Evolutionary conservation across 257 asterid species (phyloP).

Genomic region (Echium plantagineum): DNA sequence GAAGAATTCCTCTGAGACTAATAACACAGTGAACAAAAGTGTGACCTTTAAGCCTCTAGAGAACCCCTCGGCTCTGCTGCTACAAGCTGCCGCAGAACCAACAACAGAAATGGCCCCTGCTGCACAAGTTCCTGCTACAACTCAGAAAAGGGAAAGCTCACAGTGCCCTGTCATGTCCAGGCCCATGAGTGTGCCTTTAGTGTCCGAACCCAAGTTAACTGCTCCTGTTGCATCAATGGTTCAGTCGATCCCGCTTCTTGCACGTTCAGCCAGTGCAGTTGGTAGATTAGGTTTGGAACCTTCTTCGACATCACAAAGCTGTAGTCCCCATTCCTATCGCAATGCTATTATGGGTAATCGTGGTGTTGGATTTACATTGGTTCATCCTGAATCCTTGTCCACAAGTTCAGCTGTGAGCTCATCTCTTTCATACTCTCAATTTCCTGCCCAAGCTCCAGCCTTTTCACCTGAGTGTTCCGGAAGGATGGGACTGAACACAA

Average conservation of each 20-base stretch:
- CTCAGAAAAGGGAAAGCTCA: constrained; percentile 31
- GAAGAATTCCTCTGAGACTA: constrained; percentile 26
- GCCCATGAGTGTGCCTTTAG: constrained; percentile 73
- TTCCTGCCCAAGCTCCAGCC: constrained; percentile 35
- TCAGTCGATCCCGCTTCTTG: constrained; percentile 40
- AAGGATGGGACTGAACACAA: constrained; percentile 33
- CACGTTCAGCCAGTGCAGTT: constrained; percentile 72
- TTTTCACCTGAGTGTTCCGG: constrained; percentile 38
- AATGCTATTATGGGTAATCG: constrained; percentile 64
- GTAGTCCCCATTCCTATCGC: constrained; percentile 70
- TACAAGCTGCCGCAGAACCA: constrained; percentile 4
- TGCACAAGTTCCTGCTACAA: constrained; percentile 17
- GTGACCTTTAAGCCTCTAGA: constrained; percentile 24
- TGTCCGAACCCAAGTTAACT: constrained; percentile 45
- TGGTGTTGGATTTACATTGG: constrained; percentile 30
- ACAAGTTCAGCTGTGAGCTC: constrained; percentile 34
- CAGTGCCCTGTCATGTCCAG: constrained; percentile 50
- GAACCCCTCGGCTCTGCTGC: constrained; percentile 26
- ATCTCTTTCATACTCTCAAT: constrained; percentile 36
- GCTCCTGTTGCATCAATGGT: constrained; percentile 39
- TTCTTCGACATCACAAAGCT: constrained; percentile 37
- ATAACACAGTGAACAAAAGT: constrained; percentile 26
- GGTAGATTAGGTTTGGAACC: constrained; percentile 68
- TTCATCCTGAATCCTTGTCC: constrained; percentile 41
- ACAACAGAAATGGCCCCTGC: constrained; percentile 23